Percentiles rank a stretch among this genome's conserved stretches.
Evolutionary conservation across 1,139 yeast genomes (phyloP).

Genomic region (Zygoascus sp.): DNA sequence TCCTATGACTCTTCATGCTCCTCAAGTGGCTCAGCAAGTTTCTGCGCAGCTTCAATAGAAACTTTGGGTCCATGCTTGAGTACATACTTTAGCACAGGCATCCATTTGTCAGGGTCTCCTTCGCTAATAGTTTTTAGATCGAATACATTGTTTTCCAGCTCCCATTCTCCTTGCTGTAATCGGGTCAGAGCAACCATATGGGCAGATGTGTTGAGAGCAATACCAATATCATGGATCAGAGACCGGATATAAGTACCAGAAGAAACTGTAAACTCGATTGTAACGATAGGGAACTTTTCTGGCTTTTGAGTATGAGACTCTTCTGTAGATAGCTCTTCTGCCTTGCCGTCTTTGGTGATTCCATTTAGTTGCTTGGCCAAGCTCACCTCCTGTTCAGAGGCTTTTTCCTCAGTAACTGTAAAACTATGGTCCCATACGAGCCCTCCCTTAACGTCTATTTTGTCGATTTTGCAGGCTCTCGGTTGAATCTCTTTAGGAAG

Average conservation of each 20-base stretch:
- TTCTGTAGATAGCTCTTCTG: conserved; percentile 4
- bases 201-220: conserved; percentile 73
- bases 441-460: conserved; percentile 52
- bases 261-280: conserved; percentile 73
- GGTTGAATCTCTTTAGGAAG: conserved; percentile 77
- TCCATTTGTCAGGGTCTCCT: conserved; percentile 62
- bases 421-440: conserved; percentile 56
- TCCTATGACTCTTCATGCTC: no score
- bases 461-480: conserved; percentile 61
- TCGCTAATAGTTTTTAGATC: conserved; percentile 59
- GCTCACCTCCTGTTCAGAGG: conserved; percentile 31
- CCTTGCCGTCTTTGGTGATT: conserved; percentile 8
- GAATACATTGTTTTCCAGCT: conserved; percentile 65
- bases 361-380: conserved; percentile 32
- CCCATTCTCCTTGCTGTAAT: conserved; percentile 78
- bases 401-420: conserved; percentile 35
- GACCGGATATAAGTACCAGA: conserved; percentile 96
- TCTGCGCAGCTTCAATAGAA: conserved; percentile 5
- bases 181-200: conserved; percentile 86
- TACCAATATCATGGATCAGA: conserved; percentile 81
- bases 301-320: conserved; percentile 14
- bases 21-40: not conserved
- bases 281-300: conserved; percentile 51
- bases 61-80: conserved; percentile 6
- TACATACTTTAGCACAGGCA: conserved; percentile 15